Evolutionary conservation across 2,329 filamentous ascomycete species (phyloP).

Genomic region (Botrytis byssoidea): DNA sequence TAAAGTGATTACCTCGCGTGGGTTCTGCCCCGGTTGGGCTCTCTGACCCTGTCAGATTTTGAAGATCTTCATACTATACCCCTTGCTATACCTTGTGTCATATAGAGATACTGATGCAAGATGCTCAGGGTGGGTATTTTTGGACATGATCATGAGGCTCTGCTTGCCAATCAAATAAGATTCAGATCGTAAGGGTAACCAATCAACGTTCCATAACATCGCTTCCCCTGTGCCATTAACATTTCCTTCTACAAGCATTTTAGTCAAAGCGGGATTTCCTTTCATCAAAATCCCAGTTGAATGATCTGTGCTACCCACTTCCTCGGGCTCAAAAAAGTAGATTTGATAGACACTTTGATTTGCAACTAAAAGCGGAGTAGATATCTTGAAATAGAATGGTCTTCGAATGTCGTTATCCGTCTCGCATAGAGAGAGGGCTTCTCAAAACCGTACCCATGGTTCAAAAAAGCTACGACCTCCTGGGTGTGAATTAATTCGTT

Average conservation of each 20-base stretch:
- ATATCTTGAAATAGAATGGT: conserved; percentile 16
- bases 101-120: conserved; percentile 2
- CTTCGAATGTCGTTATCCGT: conserved; percentile 21
- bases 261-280: background rate
- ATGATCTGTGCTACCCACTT: conserved; percentile 10
- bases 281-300: background rate
- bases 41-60: conserved; percentile 9
- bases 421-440: conserved; percentile 5
- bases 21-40: conserved; percentile 11
- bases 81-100: conserved; percentile 7
- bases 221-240: conserved; percentile 7
- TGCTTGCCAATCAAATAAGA: background rate
- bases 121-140: conserved; percentile 5
- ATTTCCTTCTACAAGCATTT: background rate
- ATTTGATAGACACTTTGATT: conserved; percentile 13
- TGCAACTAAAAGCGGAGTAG: background rate
- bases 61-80: conserved; percentile 9
- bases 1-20: conserved; percentile 12
- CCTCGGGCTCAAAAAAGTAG: conserved; percentile 10
- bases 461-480: conserved; percentile 8
- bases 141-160: conserved; percentile 17
- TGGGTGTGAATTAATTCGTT: conserved; percentile 2
- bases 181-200: conserved; percentile 13
- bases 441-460: conserved; percentile 5
- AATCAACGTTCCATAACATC: background rate